Evolutionary conservation across 331 rosid genomes (phyloP).

Genomic region (Erythrophleum ivorense): DNA sequence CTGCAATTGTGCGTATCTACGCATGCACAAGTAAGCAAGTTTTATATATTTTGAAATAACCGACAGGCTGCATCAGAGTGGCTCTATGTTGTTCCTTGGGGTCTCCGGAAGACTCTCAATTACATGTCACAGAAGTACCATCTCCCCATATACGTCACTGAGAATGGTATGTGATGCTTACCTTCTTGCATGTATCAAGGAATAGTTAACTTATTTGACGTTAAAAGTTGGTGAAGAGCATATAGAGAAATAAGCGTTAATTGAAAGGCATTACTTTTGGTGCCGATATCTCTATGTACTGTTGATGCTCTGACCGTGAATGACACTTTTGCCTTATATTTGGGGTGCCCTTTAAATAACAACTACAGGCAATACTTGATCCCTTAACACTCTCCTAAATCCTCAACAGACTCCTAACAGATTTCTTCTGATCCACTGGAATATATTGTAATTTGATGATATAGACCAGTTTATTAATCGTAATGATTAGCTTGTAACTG

Average conservation of each 20-base stretch:
- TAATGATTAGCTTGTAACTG: neutral
- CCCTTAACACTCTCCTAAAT: neutral
- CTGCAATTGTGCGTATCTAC: neutral
- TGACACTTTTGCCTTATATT: neutral
- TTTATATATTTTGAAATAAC: constrained; percentile 31
- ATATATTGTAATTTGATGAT: neutral
- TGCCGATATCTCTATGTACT: neutral
- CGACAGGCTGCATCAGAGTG: constrained; percentile 98
- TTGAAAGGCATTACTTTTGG: neutral
- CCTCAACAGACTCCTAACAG: neutral
- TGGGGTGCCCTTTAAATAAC: neutral
- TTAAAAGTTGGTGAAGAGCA: neutral
- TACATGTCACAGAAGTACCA: constrained; percentile 70
- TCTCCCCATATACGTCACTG: constrained; percentile 72
- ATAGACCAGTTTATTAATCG: neutral
- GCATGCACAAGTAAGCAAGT: neutral
- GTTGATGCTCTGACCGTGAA: constrained; percentile 8
- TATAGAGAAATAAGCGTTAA: neutral
- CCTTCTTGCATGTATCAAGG: neutral
- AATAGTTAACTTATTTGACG: neutral
- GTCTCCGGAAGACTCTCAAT: constrained; percentile 72
- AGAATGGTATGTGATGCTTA: constrained; percentile 67
- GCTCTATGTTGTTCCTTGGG: constrained; percentile 99
- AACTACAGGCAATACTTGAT: neutral
- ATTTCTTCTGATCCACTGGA: neutral